phyloP scores from a whole-genome alignment of 352 stramenopile species.

The Stramenopiles sp. region DNA sequence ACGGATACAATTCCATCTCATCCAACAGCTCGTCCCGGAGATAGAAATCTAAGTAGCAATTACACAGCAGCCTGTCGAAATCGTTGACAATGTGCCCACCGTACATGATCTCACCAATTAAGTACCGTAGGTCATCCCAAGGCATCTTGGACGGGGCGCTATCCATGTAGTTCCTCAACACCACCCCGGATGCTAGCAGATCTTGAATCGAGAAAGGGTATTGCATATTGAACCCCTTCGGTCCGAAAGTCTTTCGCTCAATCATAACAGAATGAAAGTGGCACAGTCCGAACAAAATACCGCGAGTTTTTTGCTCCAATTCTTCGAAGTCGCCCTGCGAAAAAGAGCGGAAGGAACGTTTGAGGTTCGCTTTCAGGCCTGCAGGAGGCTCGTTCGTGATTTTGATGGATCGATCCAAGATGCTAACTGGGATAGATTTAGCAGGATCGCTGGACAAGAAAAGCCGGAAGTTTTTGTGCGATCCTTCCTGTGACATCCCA shows the following conservation, averaged over 20 bases:
- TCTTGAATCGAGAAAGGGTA: slow-evolving; percentile 67
- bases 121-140: slow-evolving; percentile 61
- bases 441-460: slow-evolving; percentile 70
- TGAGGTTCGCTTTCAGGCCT: slow-evolving; percentile 62
- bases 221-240: slow-evolving; percentile 64
- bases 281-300: slow-evolving; percentile 66
- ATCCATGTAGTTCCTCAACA: slow-evolving; percentile 74
- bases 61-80: slow-evolving; percentile 44
- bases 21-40: slow-evolving; percentile 62
- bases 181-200: slow-evolving; percentile 47
- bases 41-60: slow-evolving; percentile 60
- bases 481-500: slow-evolving; percentile 32
- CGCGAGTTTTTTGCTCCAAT: slow-evolving; percentile 48
- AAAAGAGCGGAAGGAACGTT: slow-evolving; percentile 48
- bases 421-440: slow-evolving; percentile 49
- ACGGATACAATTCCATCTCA: slow-evolving; percentile 62
- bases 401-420: slow-evolving; percentile 65
- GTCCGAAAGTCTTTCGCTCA: slow-evolving; percentile 66
- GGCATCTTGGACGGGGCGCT: slow-evolving; percentile 56
- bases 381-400: slow-evolving; percentile 60
- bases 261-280: slow-evolving; percentile 76
- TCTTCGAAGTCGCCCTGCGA: slow-evolving; percentile 48
- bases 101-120: slow-evolving; percentile 69
- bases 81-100: slow-evolving; percentile 61
- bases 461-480: slow-evolving; percentile 50